These are phyloP conservation scores for Phytopythium vexans DNA, from an alignment of 352 stramenopile species.

Conservation along the genomic window DNA sequence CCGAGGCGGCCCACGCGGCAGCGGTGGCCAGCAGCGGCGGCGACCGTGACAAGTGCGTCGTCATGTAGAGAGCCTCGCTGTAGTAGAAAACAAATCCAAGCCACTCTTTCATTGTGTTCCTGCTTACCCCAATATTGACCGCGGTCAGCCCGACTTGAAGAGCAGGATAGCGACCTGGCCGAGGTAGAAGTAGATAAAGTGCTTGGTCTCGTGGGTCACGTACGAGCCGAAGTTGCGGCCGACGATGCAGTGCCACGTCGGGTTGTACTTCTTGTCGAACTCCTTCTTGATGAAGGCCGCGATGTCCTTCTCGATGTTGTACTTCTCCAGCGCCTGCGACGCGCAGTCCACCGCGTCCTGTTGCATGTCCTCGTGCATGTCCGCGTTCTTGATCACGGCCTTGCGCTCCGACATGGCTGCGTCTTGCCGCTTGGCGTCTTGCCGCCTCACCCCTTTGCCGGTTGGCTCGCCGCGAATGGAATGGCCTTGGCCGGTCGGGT, in stretches of 20 bases:
- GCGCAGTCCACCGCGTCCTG: slow-evolving; percentile 98
- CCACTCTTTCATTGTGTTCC: not conserved
- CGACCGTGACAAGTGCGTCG: slow-evolving; percentile 50
- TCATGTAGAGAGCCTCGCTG: slow-evolving; percentile 38
- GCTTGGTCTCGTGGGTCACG: slow-evolving; percentile 92
- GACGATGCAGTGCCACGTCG: slow-evolving; percentile 94
- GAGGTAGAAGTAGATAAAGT: slow-evolving; percentile 97
- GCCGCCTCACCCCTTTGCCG: not conserved
- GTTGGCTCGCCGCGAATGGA: not conserved
- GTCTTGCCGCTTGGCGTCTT: not conserved
- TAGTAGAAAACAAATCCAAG: slow-evolving; percentile 1
- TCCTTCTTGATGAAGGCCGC: slow-evolving; percentile 92
- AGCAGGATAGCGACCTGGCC: slow-evolving; percentile 92
- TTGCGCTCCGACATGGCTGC: slow-evolving; percentile 91
- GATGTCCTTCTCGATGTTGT: slow-evolving; percentile 99
- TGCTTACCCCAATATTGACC: slow-evolving; percentile 15
- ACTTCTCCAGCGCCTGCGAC: slow-evolving; percentile 98
- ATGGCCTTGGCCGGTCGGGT: no score
- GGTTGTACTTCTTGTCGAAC: slow-evolving; percentile 93
- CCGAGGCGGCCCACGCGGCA: slow-evolving; percentile 41
- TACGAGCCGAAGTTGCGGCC: slow-evolving; percentile 93
- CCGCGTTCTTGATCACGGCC: slow-evolving; percentile 99
- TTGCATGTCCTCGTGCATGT: slow-evolving; percentile 99
- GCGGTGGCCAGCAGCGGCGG: slow-evolving; percentile 8
- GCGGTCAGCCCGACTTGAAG: slow-evolving; percentile 88